Conservation (phyloP, 805 yeast species). For the Scheffersomyces ergatensis region DNA sequence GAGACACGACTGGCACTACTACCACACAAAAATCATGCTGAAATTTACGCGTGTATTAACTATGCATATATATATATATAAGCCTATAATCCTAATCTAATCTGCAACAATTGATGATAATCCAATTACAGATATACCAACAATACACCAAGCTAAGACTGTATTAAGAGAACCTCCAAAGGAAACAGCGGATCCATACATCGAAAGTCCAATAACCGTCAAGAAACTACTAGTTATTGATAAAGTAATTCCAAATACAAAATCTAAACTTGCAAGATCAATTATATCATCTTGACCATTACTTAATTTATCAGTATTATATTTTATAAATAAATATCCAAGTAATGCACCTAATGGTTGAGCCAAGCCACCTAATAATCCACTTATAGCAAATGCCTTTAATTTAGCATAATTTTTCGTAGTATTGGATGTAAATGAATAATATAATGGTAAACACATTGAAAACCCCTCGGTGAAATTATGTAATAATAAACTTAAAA, state of each 20-base stretch:
- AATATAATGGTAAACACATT: conserved; percentile 85
- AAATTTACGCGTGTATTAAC: too few species aligned
- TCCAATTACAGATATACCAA: conserved; percentile 60
- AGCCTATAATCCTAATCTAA: neutral
- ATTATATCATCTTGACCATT: conserved; percentile 22
- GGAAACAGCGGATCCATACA: conserved; percentile 79
- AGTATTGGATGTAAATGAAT: conserved; percentile 52
- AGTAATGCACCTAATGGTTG: conserved; percentile 87
- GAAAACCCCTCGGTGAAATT: conserved; percentile 93
- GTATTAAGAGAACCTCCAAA: conserved; percentile 70
- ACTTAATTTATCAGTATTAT: conserved; percentile 22
- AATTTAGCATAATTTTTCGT: conserved; percentile 44
- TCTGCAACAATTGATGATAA: conserved; percentile 6
- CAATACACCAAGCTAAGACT: conserved; percentile 57
- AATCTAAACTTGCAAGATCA: conserved; percentile 30
- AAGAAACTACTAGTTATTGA: conserved; percentile 82
- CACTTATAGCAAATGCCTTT: conserved; percentile 64
- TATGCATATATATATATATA: neutral
- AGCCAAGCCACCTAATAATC: conserved; percentile 74
- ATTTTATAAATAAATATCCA: conserved; percentile 51
- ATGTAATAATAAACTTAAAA: conserved; percentile 82
- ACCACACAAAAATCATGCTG: too few species aligned
- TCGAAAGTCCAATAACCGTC: conserved; percentile 75
- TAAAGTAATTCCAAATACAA: conserved; percentile 61
- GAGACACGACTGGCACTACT: too few species aligned